phyloP scores from a whole-genome alignment of 495 filamentous ascomycete species.

The Penicillium cinerascens region DNA sequence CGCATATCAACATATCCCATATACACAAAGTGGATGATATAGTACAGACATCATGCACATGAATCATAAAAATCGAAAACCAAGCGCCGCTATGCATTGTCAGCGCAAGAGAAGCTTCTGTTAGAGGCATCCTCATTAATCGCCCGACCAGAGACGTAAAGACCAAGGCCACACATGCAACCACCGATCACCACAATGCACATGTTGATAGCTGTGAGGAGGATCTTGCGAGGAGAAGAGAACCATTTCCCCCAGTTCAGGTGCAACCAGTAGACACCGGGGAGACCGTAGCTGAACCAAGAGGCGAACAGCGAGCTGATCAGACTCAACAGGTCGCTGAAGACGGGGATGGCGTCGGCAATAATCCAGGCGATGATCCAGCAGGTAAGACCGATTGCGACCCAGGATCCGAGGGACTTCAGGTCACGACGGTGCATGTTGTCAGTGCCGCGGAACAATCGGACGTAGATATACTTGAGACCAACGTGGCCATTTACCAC shows the following conservation, averaged over 20 bases:
- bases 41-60: background rate
- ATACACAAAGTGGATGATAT: constrained; percentile 7
- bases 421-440: constrained; percentile 55
- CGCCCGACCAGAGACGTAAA: constrained; percentile 37
- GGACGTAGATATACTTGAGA: constrained; percentile 62
- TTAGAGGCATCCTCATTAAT: constrained; percentile 29
- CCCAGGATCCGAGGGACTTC: constrained; percentile 49
- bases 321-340: constrained; percentile 58
- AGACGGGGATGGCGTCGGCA: constrained; percentile 69
- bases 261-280: constrained; percentile 44
- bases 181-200: constrained; percentile 31
- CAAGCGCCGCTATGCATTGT: constrained; percentile 15
- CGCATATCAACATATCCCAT: background rate
- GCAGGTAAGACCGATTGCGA: constrained; percentile 49
- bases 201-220: constrained; percentile 34
- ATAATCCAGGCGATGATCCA: constrained; percentile 69
- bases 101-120: constrained; percentile 35
- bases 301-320: constrained; percentile 35
- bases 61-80: background rate
- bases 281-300: constrained; percentile 43
- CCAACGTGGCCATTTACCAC: constrained; percentile 60
- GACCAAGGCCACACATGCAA: constrained; percentile 36
- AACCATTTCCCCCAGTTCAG: constrained; percentile 39
- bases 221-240: constrained; percentile 32
- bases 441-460: constrained; percentile 53